A percentile compares a stretch with the other conserved stretches of the same genome.
phyloP scores from a whole-genome alignment of 2,329 filamentous ascomycete genomes.

The Verticillium isaacii region DNA sequence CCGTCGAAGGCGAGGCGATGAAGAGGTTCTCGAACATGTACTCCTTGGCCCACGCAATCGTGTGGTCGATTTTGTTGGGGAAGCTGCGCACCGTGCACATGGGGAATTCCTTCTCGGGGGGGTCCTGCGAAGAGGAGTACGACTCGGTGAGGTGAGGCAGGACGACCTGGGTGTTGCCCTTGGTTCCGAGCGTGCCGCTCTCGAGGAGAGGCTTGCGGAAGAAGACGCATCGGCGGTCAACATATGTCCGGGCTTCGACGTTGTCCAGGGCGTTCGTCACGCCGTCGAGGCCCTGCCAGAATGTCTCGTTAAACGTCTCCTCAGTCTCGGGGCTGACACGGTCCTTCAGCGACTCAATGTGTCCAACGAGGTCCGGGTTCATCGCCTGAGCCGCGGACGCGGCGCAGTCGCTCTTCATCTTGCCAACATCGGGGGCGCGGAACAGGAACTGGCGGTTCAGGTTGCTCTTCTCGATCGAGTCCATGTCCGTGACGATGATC shows the following conservation, averaged over 20 bases:
- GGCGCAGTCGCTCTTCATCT: slow-evolving; percentile 94
- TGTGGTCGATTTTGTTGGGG: slow-evolving; percentile 97
- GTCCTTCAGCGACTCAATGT: slow-evolving; percentile 82
- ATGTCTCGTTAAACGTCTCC: slow-evolving; percentile 87
- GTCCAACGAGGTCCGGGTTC: slow-evolving; percentile 87
- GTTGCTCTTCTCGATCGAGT: slow-evolving; percentile 98
- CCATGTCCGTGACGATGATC: slow-evolving; percentile 94
- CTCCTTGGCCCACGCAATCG: slow-evolving; percentile 96
- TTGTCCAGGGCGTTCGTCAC: slow-evolving; percentile 98
- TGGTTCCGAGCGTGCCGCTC: slow-evolving; percentile 96
- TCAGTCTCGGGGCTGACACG: slow-evolving; percentile 90
- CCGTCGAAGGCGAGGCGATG: slow-evolving; percentile 87
- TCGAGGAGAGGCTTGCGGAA: slow-evolving; percentile 96
- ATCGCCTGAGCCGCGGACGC: slow-evolving; percentile 85
- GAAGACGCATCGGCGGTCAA: slow-evolving; percentile 94
- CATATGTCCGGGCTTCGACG: slow-evolving; percentile 92
- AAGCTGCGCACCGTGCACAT: slow-evolving; percentile 98
- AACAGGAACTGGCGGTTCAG: slow-evolving; percentile 97
- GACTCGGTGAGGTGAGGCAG: slow-evolving; percentile 90
- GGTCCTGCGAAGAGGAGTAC: slow-evolving; percentile 92
- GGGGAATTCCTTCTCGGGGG: slow-evolving; percentile 96
- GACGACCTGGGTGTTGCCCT: slow-evolving; percentile 96
- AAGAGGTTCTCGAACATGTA: slow-evolving; percentile 87
- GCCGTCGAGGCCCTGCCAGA: slow-evolving; percentile 83
- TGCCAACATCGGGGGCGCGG: slow-evolving; percentile 86